A percentile compares a stretch with the other conserved stretches of the same genome.
Evolutionary conservation across 2,329 filamentous ascomycete species (phyloP).

Genomic region (Fusarium piperis): DNA sequence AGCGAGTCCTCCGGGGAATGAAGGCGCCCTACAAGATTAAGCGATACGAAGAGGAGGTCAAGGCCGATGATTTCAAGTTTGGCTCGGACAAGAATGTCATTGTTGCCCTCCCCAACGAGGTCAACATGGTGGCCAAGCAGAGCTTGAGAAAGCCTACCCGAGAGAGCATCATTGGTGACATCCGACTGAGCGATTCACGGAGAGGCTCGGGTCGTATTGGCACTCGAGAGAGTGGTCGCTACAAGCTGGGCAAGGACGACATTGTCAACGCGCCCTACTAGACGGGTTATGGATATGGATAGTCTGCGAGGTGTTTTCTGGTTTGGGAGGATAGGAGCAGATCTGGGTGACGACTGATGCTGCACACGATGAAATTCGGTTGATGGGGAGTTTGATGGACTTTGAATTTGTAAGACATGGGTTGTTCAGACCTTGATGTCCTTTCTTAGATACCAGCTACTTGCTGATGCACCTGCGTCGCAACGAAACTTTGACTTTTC

Average conservation of each 20-base stretch:
- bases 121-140: conserved; percentile 94
- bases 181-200: conserved; percentile 58
- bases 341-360: conserved; percentile 1
- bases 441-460: conserved; percentile 42
- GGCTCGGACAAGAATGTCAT: conserved; percentile 98
- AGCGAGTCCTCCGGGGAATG: conserved; percentile 82
- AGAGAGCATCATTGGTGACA: conserved; percentile 84
- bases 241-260: conserved; percentile 82
- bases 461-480: conserved; percentile 24
- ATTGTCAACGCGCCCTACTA: conserved; percentile 79
- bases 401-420: conserved; percentile 30
- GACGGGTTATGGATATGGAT: conserved; percentile 2
- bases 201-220: conserved; percentile 63
- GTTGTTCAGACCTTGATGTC: conserved; percentile 21
- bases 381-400: conserved; percentile 36
- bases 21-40: conserved; percentile 97
- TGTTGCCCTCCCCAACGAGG: conserved; percentile 94
- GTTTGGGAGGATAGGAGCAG: not conserved
- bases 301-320: not conserved
- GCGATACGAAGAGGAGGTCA: conserved; percentile 93
- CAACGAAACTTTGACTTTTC: conserved; percentile 17
- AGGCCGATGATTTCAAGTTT: conserved; percentile 98
- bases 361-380: conserved; percentile 16
- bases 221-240: conserved; percentile 66
- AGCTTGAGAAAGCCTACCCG: conserved; percentile 87